phyloP scores from a whole-genome alignment of 2,329 filamentous ascomycete species.

The Cryphonectria nitschkei region DNA sequence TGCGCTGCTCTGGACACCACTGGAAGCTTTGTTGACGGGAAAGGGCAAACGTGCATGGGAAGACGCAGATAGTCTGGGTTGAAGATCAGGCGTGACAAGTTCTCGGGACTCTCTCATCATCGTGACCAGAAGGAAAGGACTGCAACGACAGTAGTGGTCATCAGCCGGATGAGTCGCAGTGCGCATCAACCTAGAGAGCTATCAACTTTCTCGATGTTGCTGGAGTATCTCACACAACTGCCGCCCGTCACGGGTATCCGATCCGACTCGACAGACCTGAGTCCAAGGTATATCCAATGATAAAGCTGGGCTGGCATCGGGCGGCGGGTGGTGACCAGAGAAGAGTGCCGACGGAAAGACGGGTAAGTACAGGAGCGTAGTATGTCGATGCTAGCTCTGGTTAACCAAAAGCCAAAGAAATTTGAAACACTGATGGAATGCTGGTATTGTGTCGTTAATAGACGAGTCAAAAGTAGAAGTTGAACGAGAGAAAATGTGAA shows the following conservation, averaged over 20 bases:
- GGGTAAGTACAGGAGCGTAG: conserved; percentile 25
- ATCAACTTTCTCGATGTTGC: background rate
- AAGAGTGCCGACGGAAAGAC: conserved; percentile 24
- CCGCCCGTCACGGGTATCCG: conserved; percentile 6
- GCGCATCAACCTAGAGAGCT: conserved; percentile 16
- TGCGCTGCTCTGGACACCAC: conserved; percentile 45
- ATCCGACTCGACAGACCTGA: background rate
- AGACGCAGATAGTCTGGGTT: conserved; percentile 26
- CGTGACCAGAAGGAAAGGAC: conserved; percentile 3
- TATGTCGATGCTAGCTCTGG: conserved; percentile 22
- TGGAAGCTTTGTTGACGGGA: conserved; percentile 27
- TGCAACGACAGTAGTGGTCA: conserved; percentile 17
- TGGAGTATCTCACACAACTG: background rate
- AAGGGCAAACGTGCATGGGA: conserved; percentile 19
- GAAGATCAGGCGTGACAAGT: conserved; percentile 25
- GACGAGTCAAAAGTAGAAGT: conserved; percentile 4
- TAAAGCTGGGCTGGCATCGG: conserved; percentile 14
- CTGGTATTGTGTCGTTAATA: conserved; percentile 3
- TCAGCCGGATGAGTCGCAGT: conserved; percentile 10
- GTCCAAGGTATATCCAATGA: conserved; percentile 27
- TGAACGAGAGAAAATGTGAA: conserved; percentile 2
- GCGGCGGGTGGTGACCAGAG: conserved; percentile 12
- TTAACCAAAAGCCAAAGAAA: conserved; percentile 18
- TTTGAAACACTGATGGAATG: conserved; percentile 17
- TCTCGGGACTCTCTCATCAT: conserved; percentile 23